Conservation (phyloP, 1,284 basidiomycete genomes). For the Schizophyllum amplum region DNA sequence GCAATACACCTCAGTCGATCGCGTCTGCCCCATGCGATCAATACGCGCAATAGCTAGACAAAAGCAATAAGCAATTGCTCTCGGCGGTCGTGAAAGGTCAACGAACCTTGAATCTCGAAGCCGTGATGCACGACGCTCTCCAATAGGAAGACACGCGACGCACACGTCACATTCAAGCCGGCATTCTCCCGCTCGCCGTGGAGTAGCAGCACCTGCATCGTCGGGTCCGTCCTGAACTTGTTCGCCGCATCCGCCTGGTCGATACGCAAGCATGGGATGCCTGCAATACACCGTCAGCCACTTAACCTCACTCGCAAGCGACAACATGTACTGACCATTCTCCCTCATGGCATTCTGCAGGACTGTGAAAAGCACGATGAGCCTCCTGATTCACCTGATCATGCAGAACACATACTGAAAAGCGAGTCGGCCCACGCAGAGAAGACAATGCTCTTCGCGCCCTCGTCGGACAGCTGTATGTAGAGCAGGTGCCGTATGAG, state of each 20-base stretch:
- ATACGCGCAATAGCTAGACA: constrained; percentile 73
- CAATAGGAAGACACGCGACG: constrained; percentile 66
- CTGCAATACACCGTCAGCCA: constrained; percentile 21
- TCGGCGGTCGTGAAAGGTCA: constrained; percentile 1
- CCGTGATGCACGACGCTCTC: constrained; percentile 77
- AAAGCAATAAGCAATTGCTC: constrained; percentile 6
- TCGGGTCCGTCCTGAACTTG: constrained; percentile 57
- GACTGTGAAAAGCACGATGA: constrained; percentile 31
- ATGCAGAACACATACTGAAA: constrained; percentile 41
- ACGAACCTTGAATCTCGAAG: constrained; percentile 68
- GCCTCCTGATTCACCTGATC: constrained; percentile 15
- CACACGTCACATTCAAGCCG: constrained; percentile 70
- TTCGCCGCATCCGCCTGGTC: constrained; percentile 51
- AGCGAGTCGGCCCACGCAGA: constrained; percentile 79
- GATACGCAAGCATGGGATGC: constrained; percentile 55
- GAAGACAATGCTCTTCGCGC: constrained; percentile 73
- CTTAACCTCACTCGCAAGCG: constrained; percentile 20
- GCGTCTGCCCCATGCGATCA: constrained; percentile 69
- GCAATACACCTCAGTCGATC: constrained; percentile 72
- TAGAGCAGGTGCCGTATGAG: constrained; percentile 63
- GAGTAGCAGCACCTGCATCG: constrained; percentile 57
- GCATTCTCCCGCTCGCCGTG: constrained; percentile 82
- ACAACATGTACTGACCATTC: constrained; percentile 35
- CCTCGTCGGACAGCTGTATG: constrained; percentile 52
- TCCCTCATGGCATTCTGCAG: constrained; percentile 52